These are phyloP conservation scores for Lecanoromycetidae sp. DNA, from an alignment of 2,329 filamentous ascomycete species.

Conservation along the genomic window DNA sequence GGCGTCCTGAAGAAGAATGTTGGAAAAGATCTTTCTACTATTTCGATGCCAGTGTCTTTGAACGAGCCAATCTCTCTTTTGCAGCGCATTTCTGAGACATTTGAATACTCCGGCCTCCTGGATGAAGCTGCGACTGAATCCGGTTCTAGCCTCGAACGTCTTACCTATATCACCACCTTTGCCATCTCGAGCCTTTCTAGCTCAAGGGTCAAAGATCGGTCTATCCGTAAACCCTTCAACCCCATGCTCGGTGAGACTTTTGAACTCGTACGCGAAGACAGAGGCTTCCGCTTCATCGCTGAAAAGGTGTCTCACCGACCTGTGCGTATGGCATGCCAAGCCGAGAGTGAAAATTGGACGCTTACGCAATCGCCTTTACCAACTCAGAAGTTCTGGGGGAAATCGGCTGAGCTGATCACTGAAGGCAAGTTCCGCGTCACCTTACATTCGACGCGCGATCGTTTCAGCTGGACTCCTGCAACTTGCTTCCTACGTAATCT, in stretches of 20 bases:
- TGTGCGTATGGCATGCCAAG: constrained; percentile 84
- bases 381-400: constrained; percentile 97
- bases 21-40: constrained; percentile 90
- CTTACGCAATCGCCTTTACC: constrained; percentile 78
- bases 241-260: constrained; percentile 93
- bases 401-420: constrained; percentile 85
- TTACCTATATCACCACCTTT: constrained; percentile 80
- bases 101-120: constrained; percentile 81
- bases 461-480: constrained; percentile 78
- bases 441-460: constrained; percentile 63
- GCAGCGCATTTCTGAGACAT: constrained; percentile 76
- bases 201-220: constrained; percentile 72
- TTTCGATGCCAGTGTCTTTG: constrained; percentile 92
- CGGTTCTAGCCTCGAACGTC: constrained; percentile 54
- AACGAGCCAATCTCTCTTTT: constrained; percentile 86
- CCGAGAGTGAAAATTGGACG: constrained; percentile 74
- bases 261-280: constrained; percentile 78
- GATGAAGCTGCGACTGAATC: constrained; percentile 52
- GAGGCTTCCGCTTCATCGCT: constrained; percentile 79
- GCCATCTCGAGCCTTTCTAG: constrained; percentile 78
- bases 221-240: constrained; percentile 93
- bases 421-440: constrained; percentile 74
- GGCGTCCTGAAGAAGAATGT: constrained; percentile 94
- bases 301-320: constrained; percentile 93
- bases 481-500: constrained; percentile 91